Base-by-base conservation (phyloP, 2,329 filamentous ascomycete species). In the Aphanoascus verrucosus region DNA sequence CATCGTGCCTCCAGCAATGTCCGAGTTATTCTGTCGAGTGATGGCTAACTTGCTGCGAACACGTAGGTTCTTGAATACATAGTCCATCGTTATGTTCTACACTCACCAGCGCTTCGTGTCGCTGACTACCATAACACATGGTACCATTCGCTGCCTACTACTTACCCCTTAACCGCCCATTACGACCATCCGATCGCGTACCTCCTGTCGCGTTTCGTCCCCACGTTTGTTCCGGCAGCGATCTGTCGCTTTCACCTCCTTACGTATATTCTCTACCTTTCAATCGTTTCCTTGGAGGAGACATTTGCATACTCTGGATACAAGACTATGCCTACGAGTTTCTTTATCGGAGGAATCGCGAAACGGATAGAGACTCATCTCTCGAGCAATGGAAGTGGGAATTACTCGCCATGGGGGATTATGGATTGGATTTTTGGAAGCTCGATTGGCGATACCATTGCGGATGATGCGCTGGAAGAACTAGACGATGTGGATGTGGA, bases 11-110 rank as follows among this genome's bases (percentile, higher is more conserved):
- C 37, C 9, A 15, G 6, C 20, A 32, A n/a, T 44, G 28, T 44
- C 15, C 35, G 6, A 7, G n/a, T 42, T 23, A 15, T 32, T 28
- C 41, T n/a, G 14, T 7, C 11, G 6, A 45, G 45, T 67, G 3
- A 56, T 60, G 2, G 14, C 23, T 45, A 12, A 32, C 14, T 6
- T 32, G 8, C 11, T 41, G 17, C 7, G 23, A 28, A 28, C 7
- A 28, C 23, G 19, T 53, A 87, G 72, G 62, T 81, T 5, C 64
- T 89, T 9, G 79, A 82, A 54, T 95, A 94, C 66, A 77, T 81
- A 61, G 75, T 88, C 59, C 88, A 94, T 69, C 82, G 85, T 49
- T 78, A 79, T 63, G 55, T 84, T 23, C 76, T 95, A 7, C 88
- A 94, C 69, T 76, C 49, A 73, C 80, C 64, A 56, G 62, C 46